Evolutionary conservation across 345 rosid genomes (phyloP).

Genomic region (Pseudoturritis turrita): DNA sequence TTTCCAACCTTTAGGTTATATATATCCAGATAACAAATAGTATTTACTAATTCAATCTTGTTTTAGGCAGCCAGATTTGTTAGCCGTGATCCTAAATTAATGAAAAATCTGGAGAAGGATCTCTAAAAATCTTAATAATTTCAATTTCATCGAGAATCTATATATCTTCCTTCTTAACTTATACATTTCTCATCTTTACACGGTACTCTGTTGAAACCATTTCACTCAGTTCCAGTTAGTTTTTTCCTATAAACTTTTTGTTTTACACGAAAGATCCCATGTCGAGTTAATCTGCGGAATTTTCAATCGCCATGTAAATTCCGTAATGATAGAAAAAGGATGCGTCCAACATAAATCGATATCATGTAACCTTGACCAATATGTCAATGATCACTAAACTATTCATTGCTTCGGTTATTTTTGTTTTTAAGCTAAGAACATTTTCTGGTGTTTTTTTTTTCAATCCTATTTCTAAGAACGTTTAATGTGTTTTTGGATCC

Average conservation of each 20-base stretch:
- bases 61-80: not conserved
- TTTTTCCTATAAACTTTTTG: not conserved
- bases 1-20: not conserved
- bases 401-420: not conserved
- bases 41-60: slow-evolving; percentile 5
- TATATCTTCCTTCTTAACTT: not conserved
- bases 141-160: not conserved
- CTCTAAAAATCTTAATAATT: not conserved
- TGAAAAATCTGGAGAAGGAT: not conserved
- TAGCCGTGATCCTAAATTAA: not conserved
- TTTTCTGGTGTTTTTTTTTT: not conserved
- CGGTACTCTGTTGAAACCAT: not conserved
- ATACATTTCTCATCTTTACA: not conserved
- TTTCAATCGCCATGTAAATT: slow-evolving; percentile 18
- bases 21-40: not conserved
- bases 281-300: slow-evolving; percentile 9
- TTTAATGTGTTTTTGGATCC: not conserved
- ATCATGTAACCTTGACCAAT: not conserved
- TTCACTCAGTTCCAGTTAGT: not conserved
- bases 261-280: not conserved
- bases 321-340: slow-evolving; percentile 4
- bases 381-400: not conserved
- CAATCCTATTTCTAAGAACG: not conserved
- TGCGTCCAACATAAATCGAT: not conserved
- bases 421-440: not conserved